Percentiles rank a stretch among this genome's conserved stretches.
phyloP scores from a whole-genome alignment of 768 basidiomycete genomes.

The Naematelia encephala region DNA sequence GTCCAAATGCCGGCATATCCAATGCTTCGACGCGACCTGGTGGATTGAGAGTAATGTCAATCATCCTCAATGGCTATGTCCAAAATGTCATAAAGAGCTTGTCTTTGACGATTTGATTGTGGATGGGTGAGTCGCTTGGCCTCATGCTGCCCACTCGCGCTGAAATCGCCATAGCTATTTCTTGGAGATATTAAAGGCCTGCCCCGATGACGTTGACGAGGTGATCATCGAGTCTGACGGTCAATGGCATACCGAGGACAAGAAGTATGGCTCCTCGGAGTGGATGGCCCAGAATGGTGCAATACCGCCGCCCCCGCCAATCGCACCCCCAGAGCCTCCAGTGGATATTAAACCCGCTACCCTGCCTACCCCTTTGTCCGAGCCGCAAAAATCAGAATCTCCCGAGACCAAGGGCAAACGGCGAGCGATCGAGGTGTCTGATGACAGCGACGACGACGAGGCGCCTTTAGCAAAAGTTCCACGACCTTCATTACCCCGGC shows the following conservation, averaged over 20 bases:
- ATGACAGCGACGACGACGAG: constrained; percentile 32
- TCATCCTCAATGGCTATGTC: constrained; percentile 93
- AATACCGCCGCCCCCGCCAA: constrained; percentile 1
- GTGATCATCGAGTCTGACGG: constrained; percentile 92
- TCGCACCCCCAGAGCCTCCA: constrained; percentile 8
- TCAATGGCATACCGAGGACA: constrained; percentile 90
- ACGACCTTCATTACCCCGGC: constrained; percentile 8
- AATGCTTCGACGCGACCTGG: constrained; percentile 91
- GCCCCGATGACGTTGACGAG: constrained; percentile 78
- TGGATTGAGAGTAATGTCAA: constrained; percentile 96
- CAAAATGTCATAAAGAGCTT: constrained; percentile 79
- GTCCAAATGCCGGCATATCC: constrained; percentile 76
- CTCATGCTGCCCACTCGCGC: background rate
- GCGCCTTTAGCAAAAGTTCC: constrained; percentile 9
- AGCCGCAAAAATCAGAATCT: background rate
- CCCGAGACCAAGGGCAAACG: constrained; percentile 25
- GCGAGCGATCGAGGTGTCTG: constrained; percentile 34
- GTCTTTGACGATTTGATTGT: constrained; percentile 78
- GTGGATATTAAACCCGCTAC: background rate
- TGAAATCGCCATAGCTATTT: constrained; percentile 65
- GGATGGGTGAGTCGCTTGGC: constrained; percentile 61
- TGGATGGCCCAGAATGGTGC: constrained; percentile 56
- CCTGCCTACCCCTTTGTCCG: background rate
- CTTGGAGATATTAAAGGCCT: constrained; percentile 72
- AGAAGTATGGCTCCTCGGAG: constrained; percentile 69